These are phyloP conservation scores for Brachypodium distachyon DNA, from an alignment of 202 grass and related monocot genomes.

Conservation along the genomic window DNA sequence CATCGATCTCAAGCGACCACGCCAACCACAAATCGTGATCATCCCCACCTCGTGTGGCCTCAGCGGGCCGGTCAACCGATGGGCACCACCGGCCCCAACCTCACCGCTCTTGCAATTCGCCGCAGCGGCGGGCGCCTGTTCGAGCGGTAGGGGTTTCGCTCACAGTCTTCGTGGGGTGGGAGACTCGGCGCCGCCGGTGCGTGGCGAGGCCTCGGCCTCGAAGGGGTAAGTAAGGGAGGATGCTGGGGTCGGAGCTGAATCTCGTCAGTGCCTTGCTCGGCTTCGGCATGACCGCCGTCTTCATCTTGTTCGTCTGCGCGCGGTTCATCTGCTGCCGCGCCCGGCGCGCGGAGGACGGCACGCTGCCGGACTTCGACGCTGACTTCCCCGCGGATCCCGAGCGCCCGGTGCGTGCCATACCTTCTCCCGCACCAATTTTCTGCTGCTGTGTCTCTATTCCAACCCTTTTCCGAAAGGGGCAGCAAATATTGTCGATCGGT, in stretches of 20 bases:
- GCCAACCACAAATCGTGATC: not conserved
- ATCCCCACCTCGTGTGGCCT: not conserved
- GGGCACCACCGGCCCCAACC: constrained; percentile 16
- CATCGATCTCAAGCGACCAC: not conserved
- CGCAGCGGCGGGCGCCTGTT: constrained; percentile 31
- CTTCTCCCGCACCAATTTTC: not conserved
- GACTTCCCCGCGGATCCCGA: constrained; percentile 45
- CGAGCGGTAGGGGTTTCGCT: constrained; percentile 15
- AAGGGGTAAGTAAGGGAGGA: not conserved
- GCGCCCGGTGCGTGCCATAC: constrained; percentile 31
- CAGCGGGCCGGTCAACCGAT: not conserved
- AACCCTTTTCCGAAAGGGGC: not conserved
- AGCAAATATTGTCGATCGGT: not conserved
- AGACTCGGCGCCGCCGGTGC: not conserved
- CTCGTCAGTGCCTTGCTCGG: constrained; percentile 66
- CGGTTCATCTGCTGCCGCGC: constrained; percentile 58
- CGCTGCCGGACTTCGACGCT: constrained; percentile 22
- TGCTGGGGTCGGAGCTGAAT: constrained; percentile 60
- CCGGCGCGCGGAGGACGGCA: constrained; percentile 6
- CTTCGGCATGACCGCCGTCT: constrained; percentile 77
- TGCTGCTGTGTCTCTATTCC: not conserved
- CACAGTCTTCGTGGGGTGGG: not conserved
- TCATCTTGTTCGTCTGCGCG: constrained; percentile 58
- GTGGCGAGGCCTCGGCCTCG: not conserved
- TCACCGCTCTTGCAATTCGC: constrained; percentile 5